These are phyloP conservation scores for Barbarea vulgaris DNA, from an alignment of 345 rosid genomes.

Conservation along the genomic window DNA sequence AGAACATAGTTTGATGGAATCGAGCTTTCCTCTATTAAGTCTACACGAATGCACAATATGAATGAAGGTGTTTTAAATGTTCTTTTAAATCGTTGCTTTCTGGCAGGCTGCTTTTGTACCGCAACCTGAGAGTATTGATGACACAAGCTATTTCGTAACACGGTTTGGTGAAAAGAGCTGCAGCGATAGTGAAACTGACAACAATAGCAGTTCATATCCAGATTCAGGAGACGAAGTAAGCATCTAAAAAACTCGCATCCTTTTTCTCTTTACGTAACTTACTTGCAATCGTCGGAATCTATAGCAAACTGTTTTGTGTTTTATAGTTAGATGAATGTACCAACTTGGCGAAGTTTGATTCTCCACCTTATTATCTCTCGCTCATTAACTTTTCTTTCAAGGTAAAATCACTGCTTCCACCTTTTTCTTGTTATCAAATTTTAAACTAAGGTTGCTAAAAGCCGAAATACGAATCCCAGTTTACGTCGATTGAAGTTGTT, in stretches of 20 bases:
- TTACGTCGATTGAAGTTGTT: background rate
- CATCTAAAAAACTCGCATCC: constrained; percentile 15
- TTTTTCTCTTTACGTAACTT: background rate
- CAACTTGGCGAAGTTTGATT: constrained; percentile 57
- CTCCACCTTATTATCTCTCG: constrained; percentile 61
- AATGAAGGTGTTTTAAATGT: background rate
- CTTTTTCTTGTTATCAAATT: background rate
- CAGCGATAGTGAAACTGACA: constrained; percentile 47
- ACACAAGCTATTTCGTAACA: constrained; percentile 80
- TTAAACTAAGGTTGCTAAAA: background rate
- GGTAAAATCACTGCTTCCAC: constrained; percentile 44
- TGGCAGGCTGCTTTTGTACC: constrained; percentile 81
- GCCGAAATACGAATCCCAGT: background rate
- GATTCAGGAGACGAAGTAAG: constrained; percentile 65
- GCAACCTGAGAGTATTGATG: constrained; percentile 59
- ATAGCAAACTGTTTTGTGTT: background rate
- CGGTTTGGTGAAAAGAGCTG: constrained; percentile 53
- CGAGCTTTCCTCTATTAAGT: background rate
- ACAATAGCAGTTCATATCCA: constrained; percentile 37
- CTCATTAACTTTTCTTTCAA: constrained; percentile 77
- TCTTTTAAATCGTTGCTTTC: constrained; percentile 3
- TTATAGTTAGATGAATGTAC: constrained; percentile 68
- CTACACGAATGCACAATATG: background rate
- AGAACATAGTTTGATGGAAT: background rate
- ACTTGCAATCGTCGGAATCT: constrained; percentile 2